Evolutionary conservation across 129 eudicot species (phyloP).

Genomic region (Saussurea involucrata): DNA sequence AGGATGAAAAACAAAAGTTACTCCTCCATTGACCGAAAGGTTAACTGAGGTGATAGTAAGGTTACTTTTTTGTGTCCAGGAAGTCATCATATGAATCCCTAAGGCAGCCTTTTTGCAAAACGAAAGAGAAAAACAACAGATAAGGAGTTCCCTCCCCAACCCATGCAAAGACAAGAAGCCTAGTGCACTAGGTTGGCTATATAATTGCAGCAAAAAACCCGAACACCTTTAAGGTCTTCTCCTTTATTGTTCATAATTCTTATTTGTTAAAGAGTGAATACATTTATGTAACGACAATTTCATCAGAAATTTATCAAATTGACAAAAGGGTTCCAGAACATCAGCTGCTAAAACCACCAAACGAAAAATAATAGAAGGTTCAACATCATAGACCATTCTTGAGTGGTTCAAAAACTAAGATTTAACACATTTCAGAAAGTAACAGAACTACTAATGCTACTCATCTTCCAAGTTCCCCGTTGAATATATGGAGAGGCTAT

Average conservation of each 20-base stretch:
- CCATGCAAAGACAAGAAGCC: not conserved
- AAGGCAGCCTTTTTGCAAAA: not conserved
- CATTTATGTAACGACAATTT: not conserved
- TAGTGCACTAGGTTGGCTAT: not conserved
- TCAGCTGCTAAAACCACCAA: not conserved
- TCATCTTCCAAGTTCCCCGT: slow-evolving; percentile 11
- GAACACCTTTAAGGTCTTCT: not conserved
- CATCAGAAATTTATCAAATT: not conserved
- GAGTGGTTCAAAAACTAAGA: not conserved
- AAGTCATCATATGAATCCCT: not conserved
- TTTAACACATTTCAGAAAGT: not conserved
- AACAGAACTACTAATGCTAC: slow-evolving; percentile 9
- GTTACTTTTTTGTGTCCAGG: not conserved
- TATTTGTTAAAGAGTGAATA: not conserved
- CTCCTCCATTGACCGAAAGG: not conserved
- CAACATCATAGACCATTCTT: not conserved
- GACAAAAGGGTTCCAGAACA: not conserved
- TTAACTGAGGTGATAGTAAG: not conserved
- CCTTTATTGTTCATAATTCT: not conserved
- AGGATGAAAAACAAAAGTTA: not conserved
- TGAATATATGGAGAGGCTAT: not conserved
- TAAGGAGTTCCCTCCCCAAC: not conserved
- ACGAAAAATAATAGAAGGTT: not conserved
- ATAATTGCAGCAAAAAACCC: not conserved
- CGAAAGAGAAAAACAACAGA: not conserved